phyloP scores from a whole-genome alignment of 2,329 filamentous ascomycete genomes.

The Endothia cerciana region DNA sequence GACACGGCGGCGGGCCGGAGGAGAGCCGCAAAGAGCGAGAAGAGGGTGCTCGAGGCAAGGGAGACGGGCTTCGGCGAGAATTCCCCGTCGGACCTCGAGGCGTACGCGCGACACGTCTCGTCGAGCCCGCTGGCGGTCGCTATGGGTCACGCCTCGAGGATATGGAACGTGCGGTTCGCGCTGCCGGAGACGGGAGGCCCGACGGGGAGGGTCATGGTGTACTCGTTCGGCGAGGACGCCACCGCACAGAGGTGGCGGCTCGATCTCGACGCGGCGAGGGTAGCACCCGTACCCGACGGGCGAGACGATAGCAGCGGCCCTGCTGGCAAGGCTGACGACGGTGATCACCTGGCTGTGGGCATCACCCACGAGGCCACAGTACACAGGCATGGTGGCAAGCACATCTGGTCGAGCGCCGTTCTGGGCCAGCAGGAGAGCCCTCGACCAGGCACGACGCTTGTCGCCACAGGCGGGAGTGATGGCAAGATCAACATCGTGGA shows the following conservation, averaged over 20 bases:
- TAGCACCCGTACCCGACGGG: too few relatives aligned
- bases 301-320: too few relatives aligned
- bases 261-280: conserved; percentile 38
- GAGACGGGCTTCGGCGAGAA: conserved; percentile 67
- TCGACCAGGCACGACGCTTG: conserved; percentile 32
- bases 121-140: conserved; percentile 64
- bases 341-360: conserved; percentile 30
- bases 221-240: conserved; percentile 86
- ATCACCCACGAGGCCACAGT: conserved; percentile 60
- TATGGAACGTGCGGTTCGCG: conserved; percentile 80
- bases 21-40: conserved; percentile 20
- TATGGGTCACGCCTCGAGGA: conserved; percentile 87
- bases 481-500: conserved; percentile 63
- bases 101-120: conserved; percentile 31
- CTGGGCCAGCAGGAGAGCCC: conserved; percentile 33
- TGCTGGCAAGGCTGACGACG: too few relatives aligned
- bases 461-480: conserved; percentile 86
- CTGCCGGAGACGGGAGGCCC: conserved; percentile 15
- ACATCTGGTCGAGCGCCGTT: conserved; percentile 78
- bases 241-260: conserved; percentile 75
- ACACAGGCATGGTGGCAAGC: conserved; percentile 79
- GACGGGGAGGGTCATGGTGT: conserved; percentile 39
- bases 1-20: conserved; percentile 38
- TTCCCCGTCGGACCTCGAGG: conserved; percentile 33
- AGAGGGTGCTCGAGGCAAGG: conserved; percentile 40